Evolutionary conservation across 2,329 filamentous ascomycete genomes (phyloP).

Genomic region (Aspergillus felis): DNA sequence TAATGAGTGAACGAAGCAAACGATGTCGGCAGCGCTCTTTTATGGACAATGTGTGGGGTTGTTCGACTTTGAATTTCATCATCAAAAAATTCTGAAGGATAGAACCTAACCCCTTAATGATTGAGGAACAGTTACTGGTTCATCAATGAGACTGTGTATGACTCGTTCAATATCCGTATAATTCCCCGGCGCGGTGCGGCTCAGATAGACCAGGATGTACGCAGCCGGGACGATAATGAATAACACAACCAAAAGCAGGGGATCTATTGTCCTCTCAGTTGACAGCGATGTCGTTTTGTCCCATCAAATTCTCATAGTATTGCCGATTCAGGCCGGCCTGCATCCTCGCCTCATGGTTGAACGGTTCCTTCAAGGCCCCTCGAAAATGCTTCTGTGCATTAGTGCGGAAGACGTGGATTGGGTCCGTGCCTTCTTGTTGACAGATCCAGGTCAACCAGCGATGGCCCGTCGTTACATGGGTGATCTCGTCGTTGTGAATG

Average conservation of each 20-base stretch:
- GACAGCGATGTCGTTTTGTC: background rate
- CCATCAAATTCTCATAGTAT: conserved; percentile 37
- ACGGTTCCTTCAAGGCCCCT: conserved; percentile 43
- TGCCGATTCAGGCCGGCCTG: conserved; percentile 44
- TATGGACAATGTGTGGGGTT: background rate
- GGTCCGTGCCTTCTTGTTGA: conserved; percentile 42
- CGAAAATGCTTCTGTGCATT: conserved; percentile 44
- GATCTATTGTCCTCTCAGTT: background rate
- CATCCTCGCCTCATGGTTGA: conserved; percentile 42
- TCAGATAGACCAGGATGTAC: no score
- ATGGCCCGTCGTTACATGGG: conserved; percentile 47
- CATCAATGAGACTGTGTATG: no score
- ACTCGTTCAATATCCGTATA: no score
- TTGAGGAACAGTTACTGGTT: no score
- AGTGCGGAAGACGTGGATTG: conserved; percentile 43
- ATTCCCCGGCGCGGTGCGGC: no score
- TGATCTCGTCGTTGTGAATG: conserved; percentile 49
- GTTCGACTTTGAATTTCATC: no score
- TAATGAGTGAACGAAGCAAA: background rate
- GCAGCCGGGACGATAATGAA: no score
- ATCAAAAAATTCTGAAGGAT: no score
- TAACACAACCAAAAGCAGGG: background rate
- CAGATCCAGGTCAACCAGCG: conserved; percentile 49
- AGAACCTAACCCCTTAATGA: no score
- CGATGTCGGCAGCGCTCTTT: background rate